phyloP scores from a whole-genome alignment of 177 flowering plant species.

The Vitis hybrid region DNA sequence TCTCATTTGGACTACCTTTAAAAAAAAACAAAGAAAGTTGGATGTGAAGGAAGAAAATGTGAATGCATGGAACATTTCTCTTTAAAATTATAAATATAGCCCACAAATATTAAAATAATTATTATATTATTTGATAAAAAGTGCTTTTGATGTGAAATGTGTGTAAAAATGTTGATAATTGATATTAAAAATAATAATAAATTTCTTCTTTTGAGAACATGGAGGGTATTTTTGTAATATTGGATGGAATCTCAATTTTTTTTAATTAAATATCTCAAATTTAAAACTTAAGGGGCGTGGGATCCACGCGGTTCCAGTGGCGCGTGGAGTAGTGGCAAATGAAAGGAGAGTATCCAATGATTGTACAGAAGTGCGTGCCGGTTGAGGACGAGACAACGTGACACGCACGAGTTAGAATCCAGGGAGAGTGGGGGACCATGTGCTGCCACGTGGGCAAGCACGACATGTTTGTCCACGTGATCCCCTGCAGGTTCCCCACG shows the following conservation, averaged over 20 bases:
- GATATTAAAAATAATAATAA: no score
- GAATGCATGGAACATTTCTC: no score
- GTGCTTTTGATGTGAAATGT: no score
- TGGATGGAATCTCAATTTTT: background rate
- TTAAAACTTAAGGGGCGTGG: background rate
- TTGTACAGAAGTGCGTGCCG: conserved; percentile 28
- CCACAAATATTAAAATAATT: no score
- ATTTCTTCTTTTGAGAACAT: no score
- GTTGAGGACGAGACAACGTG: conserved; percentile 22
- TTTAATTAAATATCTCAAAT: background rate
- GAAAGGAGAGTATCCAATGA: conserved; percentile 25
- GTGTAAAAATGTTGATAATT: no score
- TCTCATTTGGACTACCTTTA: no score
- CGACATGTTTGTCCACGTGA: conserved; percentile 27
- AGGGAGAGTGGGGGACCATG: conserved; percentile 14
- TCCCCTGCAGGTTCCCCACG: conserved; percentile 16
- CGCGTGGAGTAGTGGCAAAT: background rate
- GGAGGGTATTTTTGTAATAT: no score
- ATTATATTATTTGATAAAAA: no score
- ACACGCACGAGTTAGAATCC: conserved; percentile 22
- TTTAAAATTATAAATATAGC: no score
- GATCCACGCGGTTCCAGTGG: background rate
- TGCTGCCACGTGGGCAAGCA: conserved; percentile 14
- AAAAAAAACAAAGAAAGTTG: no score
- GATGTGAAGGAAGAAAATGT: no score